Evolutionary conservation across 192 early-diverging fungal species (phyloP).

Genomic region (Coemansia sp.): DNA sequence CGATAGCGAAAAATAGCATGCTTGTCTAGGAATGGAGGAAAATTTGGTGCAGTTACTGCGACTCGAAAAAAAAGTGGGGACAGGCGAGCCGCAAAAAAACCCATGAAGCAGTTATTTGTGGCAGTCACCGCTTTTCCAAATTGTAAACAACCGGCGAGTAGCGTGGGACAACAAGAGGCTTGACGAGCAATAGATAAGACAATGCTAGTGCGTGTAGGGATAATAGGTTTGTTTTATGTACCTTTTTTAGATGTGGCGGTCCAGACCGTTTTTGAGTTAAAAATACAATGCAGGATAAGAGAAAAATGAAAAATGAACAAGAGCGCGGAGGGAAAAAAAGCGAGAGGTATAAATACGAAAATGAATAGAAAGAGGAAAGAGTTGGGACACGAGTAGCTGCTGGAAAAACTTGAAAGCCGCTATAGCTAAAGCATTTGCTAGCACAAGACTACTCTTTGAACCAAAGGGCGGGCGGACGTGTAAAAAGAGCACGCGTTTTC

Average conservation of each 20-base stretch:
- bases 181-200: not conserved
- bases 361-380: not conserved
- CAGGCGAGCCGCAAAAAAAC: not conserved
- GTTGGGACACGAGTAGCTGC: not conserved
- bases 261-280: not conserved
- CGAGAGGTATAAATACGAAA: not conserved
- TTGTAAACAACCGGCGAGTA: not conserved
- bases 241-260: not conserved
- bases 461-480: not conserved
- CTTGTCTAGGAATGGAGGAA: not conserved
- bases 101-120: not conserved
- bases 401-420: not conserved
- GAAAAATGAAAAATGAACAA: not conserved
- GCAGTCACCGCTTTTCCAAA: not conserved
- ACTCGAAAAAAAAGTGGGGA: not conserved
- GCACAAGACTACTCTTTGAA: not conserved
- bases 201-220: not conserved
- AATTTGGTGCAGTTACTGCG: not conserved
- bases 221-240: not conserved
- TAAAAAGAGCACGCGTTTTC: not conserved
- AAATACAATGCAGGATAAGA: not conserved
- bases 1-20: not conserved
- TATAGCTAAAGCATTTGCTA: not conserved
- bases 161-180: not conserved
- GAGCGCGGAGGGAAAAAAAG: not conserved